phyloP scores from a whole-genome alignment of 2,329 filamentous ascomycete species.

The Macrophomina phaseolina region DNA sequence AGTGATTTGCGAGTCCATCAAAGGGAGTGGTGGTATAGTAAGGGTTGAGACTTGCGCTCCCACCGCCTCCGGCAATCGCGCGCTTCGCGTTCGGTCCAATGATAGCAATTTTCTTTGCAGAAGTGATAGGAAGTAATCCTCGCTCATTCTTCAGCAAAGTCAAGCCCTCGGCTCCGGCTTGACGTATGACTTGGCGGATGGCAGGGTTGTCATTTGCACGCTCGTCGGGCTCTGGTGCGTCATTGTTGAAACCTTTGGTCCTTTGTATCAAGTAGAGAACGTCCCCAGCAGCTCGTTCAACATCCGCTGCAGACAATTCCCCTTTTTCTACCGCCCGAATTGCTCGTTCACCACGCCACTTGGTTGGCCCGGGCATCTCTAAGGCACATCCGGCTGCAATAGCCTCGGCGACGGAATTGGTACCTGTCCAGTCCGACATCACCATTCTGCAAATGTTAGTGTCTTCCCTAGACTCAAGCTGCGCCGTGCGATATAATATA shows the following conservation, averaged over 20 bases:
- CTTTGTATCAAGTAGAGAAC: constrained; percentile 67
- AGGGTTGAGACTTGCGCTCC: constrained; percentile 71
- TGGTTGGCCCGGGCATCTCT: constrained; percentile 49
- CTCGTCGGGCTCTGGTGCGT: constrained; percentile 63
- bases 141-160: constrained; percentile 69
- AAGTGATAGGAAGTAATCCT: constrained; percentile 63
- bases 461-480: not conserved
- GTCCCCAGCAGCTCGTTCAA: constrained; percentile 55
- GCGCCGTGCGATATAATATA: not conserved
- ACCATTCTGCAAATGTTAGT: constrained; percentile 40
- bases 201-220: constrained; percentile 59
- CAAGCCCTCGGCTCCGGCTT: constrained; percentile 66
- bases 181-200: constrained; percentile 65
- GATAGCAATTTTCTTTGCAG: constrained; percentile 65
- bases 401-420: constrained; percentile 46
- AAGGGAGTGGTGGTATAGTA: constrained; percentile 71
- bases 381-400: constrained; percentile 47
- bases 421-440: constrained; percentile 51
- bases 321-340: constrained; percentile 42
- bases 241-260: constrained; percentile 66
- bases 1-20: constrained; percentile 44
- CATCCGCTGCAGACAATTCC: constrained; percentile 56
- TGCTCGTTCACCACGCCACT: constrained; percentile 47
- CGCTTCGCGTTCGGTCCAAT: constrained; percentile 72
- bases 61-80: constrained; percentile 70